A percentile compares a stretch with the other conserved stretches of the same genome.
phyloP scores from a whole-genome alignment of 345 rosid species.

The Reutealis trisperma region DNA sequence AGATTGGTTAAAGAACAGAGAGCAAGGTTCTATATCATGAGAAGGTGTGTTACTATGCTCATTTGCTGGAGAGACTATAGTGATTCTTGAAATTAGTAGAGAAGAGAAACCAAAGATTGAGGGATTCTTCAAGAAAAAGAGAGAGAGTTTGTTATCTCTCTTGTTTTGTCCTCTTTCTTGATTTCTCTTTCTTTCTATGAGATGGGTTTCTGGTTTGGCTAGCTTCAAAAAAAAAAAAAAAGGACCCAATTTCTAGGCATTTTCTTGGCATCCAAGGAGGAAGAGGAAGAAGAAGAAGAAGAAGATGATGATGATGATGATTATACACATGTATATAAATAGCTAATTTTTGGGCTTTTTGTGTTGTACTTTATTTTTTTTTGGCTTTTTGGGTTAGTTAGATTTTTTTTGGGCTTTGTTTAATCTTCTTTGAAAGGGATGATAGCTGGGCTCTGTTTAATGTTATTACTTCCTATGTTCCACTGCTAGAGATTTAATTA shows the following conservation, averaged over 20 bases:
- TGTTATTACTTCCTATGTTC: constrained; percentile 11
- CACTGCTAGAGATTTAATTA: constrained; percentile 1
- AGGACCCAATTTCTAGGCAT: constrained; percentile 6
- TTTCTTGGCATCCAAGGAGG: constrained; percentile 34
- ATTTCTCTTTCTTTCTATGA: constrained; percentile 25
- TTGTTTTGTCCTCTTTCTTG: neutral
- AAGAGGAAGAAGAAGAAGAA: constrained; percentile 23
- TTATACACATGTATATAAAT: constrained; percentile 53
- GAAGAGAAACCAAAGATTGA: neutral
- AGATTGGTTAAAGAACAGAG: constrained; percentile 83
- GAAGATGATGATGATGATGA: constrained; percentile 3
- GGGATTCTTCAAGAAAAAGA: constrained; percentile 1
- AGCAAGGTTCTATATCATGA: constrained; percentile 89
- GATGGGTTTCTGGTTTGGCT: constrained; percentile 12
- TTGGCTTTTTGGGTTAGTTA: constrained; percentile 18
- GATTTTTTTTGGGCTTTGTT: constrained; percentile 12
- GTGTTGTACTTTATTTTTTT: neutral
- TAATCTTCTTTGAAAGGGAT: constrained; percentile 30
- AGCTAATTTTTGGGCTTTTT: constrained; percentile 15
- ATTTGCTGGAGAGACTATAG: constrained; percentile 90
- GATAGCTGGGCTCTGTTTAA: constrained; percentile 9
- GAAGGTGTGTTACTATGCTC: constrained; percentile 90
- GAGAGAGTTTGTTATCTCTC: neutral
- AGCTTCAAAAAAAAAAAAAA: neutral
- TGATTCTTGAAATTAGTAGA: constrained; percentile 46